A percentile compares a stretch with the other conserved stretches of the same genome.
phyloP scores from a whole-genome alignment of 2,329 filamentous ascomycete species.

The Aspergillus fumigatiaffinis region DNA sequence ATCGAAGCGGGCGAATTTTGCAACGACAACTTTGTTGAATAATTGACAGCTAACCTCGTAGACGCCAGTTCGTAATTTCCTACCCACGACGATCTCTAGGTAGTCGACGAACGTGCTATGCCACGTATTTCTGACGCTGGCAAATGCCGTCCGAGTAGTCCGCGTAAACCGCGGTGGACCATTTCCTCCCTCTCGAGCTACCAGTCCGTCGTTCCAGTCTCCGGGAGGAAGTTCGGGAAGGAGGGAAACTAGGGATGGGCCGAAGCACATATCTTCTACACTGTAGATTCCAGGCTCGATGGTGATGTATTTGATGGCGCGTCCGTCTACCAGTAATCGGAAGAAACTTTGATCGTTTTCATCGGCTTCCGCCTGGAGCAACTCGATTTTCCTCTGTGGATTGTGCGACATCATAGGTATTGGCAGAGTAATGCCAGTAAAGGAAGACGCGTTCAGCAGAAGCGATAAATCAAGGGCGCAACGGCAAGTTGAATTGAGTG shows the following conservation, averaged over 20 bases:
- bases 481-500: no score
- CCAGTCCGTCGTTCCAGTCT: conserved; percentile 30
- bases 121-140: conserved; percentile 19
- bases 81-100: conserved; percentile 13
- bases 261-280: conserved; percentile 28
- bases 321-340: conserved; percentile 20
- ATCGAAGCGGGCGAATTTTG: conserved; percentile 38
- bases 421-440: no score
- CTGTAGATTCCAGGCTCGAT: conserved; percentile 22
- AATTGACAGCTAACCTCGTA: conserved; percentile 19
- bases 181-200: conserved; percentile 13
- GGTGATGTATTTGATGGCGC: conserved; percentile 27
- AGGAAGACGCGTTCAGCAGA: no score
- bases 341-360: conserved; percentile 26
- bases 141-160: conserved; percentile 15
- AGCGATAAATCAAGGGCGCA: no score
- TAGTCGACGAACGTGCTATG: conserved; percentile 22
- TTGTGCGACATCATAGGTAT: background rate
- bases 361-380: conserved; percentile 26
- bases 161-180: conserved; percentile 19
- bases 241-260: conserved; percentile 19
- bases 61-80: conserved; percentile 20
- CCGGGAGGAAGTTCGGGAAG: conserved; percentile 21
- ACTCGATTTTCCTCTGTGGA: conserved; percentile 10
- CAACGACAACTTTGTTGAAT: conserved; percentile 20